Evolutionary conservation across 1,284 basidiomycete species (phyloP).

Genomic region (Golubevia pallescens): DNA sequence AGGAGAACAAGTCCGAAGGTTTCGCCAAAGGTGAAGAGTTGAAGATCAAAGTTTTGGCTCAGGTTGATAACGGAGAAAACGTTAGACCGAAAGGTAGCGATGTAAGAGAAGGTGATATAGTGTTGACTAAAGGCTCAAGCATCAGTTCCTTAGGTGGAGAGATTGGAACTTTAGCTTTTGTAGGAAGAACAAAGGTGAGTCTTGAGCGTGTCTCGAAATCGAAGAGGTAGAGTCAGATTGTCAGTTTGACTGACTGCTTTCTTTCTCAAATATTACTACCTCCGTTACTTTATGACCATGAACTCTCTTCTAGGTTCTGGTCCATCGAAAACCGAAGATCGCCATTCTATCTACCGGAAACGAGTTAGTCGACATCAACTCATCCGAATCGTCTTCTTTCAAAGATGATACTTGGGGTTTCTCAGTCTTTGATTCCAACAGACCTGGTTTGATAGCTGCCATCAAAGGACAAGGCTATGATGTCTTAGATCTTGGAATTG

Average conservation of each 20-base stretch:
- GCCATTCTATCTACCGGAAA: constrained; percentile 85
- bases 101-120: constrained; percentile 73
- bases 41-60: constrained; percentile 73
- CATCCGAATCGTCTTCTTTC: neutral
- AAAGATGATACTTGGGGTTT: constrained; percentile 35
- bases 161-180: constrained; percentile 80
- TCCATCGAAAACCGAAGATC: constrained; percentile 75
- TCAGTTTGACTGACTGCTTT: neutral
- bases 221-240: no score
- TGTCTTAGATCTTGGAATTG: constrained; percentile 82
- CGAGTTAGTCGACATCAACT: constrained; percentile 72
- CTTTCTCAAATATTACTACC: no score
- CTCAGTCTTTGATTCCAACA: constrained; percentile 73
- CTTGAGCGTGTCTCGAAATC: no score
- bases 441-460: constrained; percentile 76
- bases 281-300: neutral
- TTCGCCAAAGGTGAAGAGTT: constrained; percentile 70
- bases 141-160: constrained; percentile 78
- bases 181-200: constrained; percentile 75
- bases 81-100: constrained; percentile 78
- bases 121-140: constrained; percentile 72
- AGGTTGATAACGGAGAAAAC: constrained; percentile 75
- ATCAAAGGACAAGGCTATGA: constrained; percentile 76
- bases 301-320: constrained; percentile 68
- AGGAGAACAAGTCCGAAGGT: constrained; percentile 18